Conservation (phyloP, 225 moss, liverwort and hornwort genomes). For the Pseudoscleropodium purum region DNA sequence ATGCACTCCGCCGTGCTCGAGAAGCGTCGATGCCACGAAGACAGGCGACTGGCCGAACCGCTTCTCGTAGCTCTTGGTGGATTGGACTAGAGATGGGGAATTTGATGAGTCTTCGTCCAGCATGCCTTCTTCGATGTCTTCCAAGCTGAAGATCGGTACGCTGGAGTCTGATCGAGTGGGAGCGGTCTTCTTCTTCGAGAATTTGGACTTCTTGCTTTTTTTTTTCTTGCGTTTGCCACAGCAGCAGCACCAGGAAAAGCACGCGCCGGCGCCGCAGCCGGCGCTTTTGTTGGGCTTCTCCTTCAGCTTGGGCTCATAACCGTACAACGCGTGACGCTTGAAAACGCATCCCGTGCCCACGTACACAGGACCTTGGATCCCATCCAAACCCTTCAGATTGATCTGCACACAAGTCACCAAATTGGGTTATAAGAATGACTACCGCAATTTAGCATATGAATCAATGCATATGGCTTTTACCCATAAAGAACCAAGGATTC, state of each 20-base stretch:
- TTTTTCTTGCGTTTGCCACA: slow-evolving; percentile 40
- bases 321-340: slow-evolving; percentile 73
- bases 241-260: slow-evolving; percentile 49
- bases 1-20: slow-evolving; percentile 81
- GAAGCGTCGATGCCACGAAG: slow-evolving; percentile 74
- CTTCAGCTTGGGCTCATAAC: slow-evolving; percentile 63
- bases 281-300: slow-evolving; percentile 28
- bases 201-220: slow-evolving; percentile 30
- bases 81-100: slow-evolving; percentile 41
- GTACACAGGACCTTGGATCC: slow-evolving; percentile 87
- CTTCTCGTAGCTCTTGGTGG: slow-evolving; percentile 79
- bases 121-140: slow-evolving; percentile 62
- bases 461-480: background rate
- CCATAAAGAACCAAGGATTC: background rate
- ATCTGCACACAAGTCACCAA: slow-evolving; percentile 31
- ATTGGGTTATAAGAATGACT: background rate
- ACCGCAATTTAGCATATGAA: background rate
- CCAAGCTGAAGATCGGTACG: slow-evolving; percentile 73
- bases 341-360: slow-evolving; percentile 93
- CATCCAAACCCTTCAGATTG: slow-evolving; percentile 87
- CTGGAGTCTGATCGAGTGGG: slow-evolving; percentile 65
- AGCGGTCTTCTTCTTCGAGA: slow-evolving; percentile 32
- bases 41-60: slow-evolving; percentile 87
- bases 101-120: slow-evolving; percentile 35
- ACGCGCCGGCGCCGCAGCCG: slow-evolving; percentile 12